Conservation (phyloP, 140 eudicot genomes). For the Cichorium intybus region DNA sequence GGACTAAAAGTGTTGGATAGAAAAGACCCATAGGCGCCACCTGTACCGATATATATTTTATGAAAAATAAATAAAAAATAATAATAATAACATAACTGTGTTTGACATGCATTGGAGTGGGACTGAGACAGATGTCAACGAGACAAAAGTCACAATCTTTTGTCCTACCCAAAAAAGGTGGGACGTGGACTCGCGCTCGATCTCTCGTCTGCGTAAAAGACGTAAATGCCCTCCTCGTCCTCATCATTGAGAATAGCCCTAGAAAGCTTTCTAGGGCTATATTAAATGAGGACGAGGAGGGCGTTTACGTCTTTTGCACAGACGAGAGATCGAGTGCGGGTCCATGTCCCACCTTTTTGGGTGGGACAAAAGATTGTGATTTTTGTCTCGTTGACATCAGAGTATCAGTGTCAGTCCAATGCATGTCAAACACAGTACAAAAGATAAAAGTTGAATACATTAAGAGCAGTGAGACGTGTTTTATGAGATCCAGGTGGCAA, state of each 20-base stretch:
- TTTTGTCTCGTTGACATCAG: no score
- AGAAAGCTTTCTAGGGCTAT: background rate
- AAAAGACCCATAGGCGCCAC: slow-evolving; percentile 98
- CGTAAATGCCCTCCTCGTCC: background rate
- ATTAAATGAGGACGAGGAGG: background rate
- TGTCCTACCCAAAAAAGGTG: background rate
- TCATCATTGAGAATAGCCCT: background rate
- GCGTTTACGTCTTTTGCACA: background rate
- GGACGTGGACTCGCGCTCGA: background rate
- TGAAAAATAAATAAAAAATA: background rate
- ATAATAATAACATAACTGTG: background rate
- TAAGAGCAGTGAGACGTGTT: slow-evolving; percentile 90
- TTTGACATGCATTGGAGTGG: background rate
- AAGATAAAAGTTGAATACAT: slow-evolving; percentile 38
- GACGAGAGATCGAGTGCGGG: background rate
- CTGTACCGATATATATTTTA: slow-evolving; percentile 30
- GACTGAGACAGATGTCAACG: background rate
- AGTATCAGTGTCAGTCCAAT: background rate
- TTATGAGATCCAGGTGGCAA: slow-evolving; percentile 89
- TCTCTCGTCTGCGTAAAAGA: background rate
- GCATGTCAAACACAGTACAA: slow-evolving; percentile 1
- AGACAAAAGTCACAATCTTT: background rate
- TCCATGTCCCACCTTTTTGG: background rate
- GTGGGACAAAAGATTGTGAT: background rate
- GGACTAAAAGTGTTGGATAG: slow-evolving; percentile 92